phyloP scores from a whole-genome alignment of 768 basidiomycete species.

The Cystobasidium onofrii region DNA sequence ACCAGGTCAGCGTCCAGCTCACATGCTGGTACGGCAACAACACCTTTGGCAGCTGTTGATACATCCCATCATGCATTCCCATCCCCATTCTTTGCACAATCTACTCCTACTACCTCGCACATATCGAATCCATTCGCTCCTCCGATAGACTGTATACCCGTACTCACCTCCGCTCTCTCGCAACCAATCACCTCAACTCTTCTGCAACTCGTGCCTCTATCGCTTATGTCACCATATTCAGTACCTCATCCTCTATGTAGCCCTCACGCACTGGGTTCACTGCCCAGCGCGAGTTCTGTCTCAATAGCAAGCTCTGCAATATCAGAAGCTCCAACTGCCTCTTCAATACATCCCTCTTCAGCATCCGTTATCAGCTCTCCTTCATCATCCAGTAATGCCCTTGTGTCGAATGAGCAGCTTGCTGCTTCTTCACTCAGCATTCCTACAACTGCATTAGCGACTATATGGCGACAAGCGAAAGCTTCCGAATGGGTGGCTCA shows the following conservation, averaged over 20 bases:
- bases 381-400: constrained; percentile 19
- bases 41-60: constrained; percentile 7
- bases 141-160: constrained; percentile 5
- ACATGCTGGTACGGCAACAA: neutral
- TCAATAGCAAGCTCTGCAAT: constrained; percentile 33
- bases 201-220: constrained; percentile 21
- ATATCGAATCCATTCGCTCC: constrained; percentile 24
- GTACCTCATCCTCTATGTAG: neutral
- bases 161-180: constrained; percentile 5
- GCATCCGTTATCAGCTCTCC: neutral
- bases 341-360: constrained; percentile 31
- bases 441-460: constrained; percentile 39
- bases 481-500: constrained; percentile 41
- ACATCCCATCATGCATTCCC: constrained; percentile 8
- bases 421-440: constrained; percentile 39
- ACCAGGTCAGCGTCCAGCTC: neutral
- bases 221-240: constrained; percentile 12
- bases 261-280: constrained; percentile 7
- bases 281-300: constrained; percentile 26
- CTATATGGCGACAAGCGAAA: constrained; percentile 39
- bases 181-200: constrained; percentile 8
- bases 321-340: constrained; percentile 34
- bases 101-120: constrained; percentile 17
- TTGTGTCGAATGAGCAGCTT: constrained; percentile 38
- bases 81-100: constrained; percentile 26